phyloP scores from a whole-genome alignment of 805 yeast species.

The Saccharomycopsis schoenii region DNA sequence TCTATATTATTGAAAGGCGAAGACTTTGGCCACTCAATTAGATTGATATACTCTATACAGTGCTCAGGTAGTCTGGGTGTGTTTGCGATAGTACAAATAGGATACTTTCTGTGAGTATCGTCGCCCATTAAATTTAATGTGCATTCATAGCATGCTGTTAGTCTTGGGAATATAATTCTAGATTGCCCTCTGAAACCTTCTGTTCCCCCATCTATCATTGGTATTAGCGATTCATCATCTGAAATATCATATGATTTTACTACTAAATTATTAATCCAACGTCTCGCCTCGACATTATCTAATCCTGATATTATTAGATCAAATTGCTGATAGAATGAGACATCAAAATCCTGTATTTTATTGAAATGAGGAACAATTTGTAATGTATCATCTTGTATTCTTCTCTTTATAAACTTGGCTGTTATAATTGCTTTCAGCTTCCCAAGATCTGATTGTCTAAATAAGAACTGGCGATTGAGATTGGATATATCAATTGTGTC shows the following conservation, averaged over 20 bases:
- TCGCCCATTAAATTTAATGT: slow-evolving; percentile 54
- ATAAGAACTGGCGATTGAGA: slow-evolving; percentile 66
- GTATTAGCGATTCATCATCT: slow-evolving; percentile 37
- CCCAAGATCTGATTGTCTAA: slow-evolving; percentile 53
- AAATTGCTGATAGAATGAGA: slow-evolving; percentile 57
- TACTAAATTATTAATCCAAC: slow-evolving; percentile 75
- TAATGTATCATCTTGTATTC: slow-evolving; percentile 33
- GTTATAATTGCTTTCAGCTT: slow-evolving; percentile 59
- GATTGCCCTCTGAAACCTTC: slow-evolving; percentile 92
- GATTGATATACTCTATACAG: slow-evolving; percentile 84
- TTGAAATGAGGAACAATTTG: slow-evolving; percentile 50
- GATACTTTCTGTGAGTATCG: slow-evolving; percentile 56
- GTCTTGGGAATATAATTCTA: slow-evolving; percentile 74
- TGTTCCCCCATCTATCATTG: slow-evolving; percentile 88
- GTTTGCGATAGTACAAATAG: slow-evolving; percentile 89
- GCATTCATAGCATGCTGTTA: slow-evolving; percentile 90
- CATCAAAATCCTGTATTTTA: slow-evolving; percentile 53
- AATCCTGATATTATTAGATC: slow-evolving; percentile 74
- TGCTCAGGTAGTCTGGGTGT: slow-evolving; percentile 94
- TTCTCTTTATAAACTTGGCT: slow-evolving; percentile 39
- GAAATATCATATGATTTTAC: slow-evolving; percentile 51
- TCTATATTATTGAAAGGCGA: slow-evolving; percentile 30
- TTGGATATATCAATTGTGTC: slow-evolving; percentile 74
- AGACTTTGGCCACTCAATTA: slow-evolving; percentile 57
- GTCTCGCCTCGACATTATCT: slow-evolving; percentile 80